Evolutionary conservation across 1,284 basidiomycete species (phyloP).

Genomic region (Violaceomyces palustris): DNA sequence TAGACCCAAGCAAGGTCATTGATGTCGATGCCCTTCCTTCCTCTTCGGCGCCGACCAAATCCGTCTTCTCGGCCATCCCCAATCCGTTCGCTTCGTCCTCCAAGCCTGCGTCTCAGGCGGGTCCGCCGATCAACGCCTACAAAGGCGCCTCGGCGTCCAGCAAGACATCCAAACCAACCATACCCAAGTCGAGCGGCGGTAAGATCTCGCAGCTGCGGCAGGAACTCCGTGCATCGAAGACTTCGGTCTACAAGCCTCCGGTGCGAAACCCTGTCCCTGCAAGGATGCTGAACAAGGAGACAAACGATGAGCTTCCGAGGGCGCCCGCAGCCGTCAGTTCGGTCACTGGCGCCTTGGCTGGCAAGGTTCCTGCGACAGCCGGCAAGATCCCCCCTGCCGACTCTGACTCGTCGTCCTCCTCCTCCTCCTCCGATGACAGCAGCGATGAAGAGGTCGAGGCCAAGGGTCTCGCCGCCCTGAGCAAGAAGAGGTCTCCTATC

Average conservation of each 20-base stretch:
- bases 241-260: no score
- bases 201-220: conserved; percentile 34
- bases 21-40: conserved; percentile 29
- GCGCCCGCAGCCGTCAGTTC: conserved; percentile 38
- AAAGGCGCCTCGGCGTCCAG: conserved; percentile 12
- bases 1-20: conserved; percentile 24
- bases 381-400: no score
- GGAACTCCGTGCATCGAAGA: conserved; percentile 29
- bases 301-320: conserved; percentile 29
- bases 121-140: conserved; percentile 31
- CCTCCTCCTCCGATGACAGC: no score
- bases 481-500: conserved; percentile 45
- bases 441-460: no score
- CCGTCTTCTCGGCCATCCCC: conserved; percentile 12
- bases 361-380: conserved; percentile 17
- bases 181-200: conserved; percentile 15
- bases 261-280: no score
- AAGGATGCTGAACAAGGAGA: no score
- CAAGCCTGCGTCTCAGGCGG: conserved; percentile 6
- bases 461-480: conserved; percentile 60
- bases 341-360: conserved; percentile 34
- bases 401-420: conserved; percentile 46
- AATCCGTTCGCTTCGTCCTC: background rate
- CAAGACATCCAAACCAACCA: conserved; percentile 4
- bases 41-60: conserved; percentile 9